Percentiles rank a stretch among this genome's conserved stretches.
These are phyloP conservation scores for Knoxdaviesia capensis DNA, from an alignment of 2,329 filamentous ascomycete genomes.

Conservation along the genomic window DNA sequence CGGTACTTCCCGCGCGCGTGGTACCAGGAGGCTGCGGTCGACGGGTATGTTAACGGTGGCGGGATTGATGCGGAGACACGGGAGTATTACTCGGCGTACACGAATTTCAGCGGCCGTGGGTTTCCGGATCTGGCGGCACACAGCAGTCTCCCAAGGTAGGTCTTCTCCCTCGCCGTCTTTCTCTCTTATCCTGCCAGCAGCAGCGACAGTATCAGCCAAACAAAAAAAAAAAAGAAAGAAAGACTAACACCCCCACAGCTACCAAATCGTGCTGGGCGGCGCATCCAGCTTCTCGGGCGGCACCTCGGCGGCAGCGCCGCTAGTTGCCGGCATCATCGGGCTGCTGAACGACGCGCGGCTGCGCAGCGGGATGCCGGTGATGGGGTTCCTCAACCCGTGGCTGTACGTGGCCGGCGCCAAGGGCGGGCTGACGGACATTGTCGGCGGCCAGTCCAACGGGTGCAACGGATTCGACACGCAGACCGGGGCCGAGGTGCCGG, in stretches of 20 bases:
- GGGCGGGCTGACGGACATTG: constrained; percentile 16
- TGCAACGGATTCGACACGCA: constrained; percentile 6
- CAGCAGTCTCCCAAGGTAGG: constrained; percentile 9
- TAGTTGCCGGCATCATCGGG: constrained; percentile 40
- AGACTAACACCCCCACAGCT: not conserved
- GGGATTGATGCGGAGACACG: constrained; percentile 13
- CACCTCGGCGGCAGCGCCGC: constrained; percentile 35
- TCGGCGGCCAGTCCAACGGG: not conserved
- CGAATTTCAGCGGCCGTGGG: constrained; percentile 27
- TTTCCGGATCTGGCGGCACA: constrained; percentile 44
- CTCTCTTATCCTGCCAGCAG: no score
- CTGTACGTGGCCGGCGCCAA: constrained; percentile 21
- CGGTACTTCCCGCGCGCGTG: constrained; percentile 21
- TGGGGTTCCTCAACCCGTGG: constrained; percentile 44
- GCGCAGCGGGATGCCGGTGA: constrained; percentile 24
- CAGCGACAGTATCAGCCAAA: no score
- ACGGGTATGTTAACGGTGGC: constrained; percentile 16
- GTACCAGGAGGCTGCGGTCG: constrained; percentile 25
- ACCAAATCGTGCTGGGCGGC: constrained; percentile 14
- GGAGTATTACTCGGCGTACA: constrained; percentile 26
- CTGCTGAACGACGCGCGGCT: constrained; percentile 44
- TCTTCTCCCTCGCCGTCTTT: not conserved
- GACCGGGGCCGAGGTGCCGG: constrained; percentile 8
- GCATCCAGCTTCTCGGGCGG: constrained; percentile 10
- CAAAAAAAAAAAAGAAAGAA: not conserved